Evolutionary conservation across 768 basidiomycete species (phyloP).

Genomic region (Lactarius sp.): DNA sequence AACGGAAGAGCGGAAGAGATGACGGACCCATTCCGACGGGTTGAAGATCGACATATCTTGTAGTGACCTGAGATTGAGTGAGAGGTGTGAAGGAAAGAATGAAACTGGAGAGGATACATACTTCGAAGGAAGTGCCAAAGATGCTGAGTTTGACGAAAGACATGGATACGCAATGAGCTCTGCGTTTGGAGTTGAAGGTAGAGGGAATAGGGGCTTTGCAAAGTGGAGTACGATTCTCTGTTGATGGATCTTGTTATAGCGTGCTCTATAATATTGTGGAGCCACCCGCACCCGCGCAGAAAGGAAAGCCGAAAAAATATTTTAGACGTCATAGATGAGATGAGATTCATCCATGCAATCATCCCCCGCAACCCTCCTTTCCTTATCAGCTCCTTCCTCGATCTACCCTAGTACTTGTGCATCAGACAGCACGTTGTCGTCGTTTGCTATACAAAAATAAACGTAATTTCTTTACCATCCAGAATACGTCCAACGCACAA

Average conservation of each 20-base stretch:
- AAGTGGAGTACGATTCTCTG: not conserved
- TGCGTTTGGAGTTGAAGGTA: conserved; percentile 29
- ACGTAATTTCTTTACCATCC: not conserved
- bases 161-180: conserved; percentile 36
- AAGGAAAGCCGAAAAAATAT: too few species aligned
- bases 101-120: conserved; percentile 31
- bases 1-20: conserved; percentile 4
- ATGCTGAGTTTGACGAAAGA: conserved; percentile 98
- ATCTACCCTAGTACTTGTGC: too few species aligned
- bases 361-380: too few species aligned
- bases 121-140: conserved; percentile 98
- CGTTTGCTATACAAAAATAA: not conserved
- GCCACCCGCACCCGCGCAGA: not conserved
- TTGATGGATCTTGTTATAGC: not conserved
- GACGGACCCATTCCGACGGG: conserved; percentile 96
- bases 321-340: conserved; percentile 10
- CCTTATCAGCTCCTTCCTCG: not conserved
- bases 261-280: not conserved
- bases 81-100: not conserved
- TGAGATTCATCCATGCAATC: not conserved
- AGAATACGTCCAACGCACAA: not conserved
- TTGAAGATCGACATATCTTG: conserved; percentile 97
- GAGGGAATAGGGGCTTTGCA: conserved; percentile 11
- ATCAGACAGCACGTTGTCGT: not conserved
- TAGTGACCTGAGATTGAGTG: conserved; percentile 69